These are phyloP conservation scores for Leishmania lainsoni DNA, from an alignment of 208 protist genomes.

Conservation along the genomic window DNA sequence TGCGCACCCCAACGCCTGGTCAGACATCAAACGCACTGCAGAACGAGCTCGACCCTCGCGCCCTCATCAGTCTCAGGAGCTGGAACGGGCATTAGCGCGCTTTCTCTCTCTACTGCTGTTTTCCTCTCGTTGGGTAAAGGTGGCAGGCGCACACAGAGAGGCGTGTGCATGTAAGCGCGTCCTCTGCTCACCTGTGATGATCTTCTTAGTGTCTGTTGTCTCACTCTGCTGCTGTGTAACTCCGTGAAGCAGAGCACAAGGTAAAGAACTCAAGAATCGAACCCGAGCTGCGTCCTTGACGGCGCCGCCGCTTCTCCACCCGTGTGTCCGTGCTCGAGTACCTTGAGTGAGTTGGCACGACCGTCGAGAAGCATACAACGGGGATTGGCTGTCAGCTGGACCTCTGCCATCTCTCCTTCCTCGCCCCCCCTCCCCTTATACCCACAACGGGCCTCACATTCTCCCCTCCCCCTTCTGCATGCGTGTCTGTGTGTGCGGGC, in stretches of 20 bases:
- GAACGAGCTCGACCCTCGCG: slow-evolving; percentile 76
- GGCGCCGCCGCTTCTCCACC: not conserved
- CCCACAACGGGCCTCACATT: not conserved
- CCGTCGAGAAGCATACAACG: not conserved
- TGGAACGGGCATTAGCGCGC: slow-evolving; percentile 66
- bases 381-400: not conserved
- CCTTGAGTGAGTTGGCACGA: not conserved
- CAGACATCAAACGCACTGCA: slow-evolving; percentile 78
- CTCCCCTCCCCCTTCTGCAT: no score
- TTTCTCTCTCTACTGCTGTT: not conserved
- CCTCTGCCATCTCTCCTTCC: not conserved
- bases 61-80: slow-evolving; percentile 65
- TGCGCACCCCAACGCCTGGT: slow-evolving; percentile 76
- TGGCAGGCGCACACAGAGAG: not conserved
- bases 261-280: not conserved
- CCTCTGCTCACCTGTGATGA: not conserved
- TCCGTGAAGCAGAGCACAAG: not conserved
- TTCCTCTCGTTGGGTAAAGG: not conserved
- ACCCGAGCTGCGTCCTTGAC: not conserved
- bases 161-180: not conserved
- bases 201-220: not conserved
- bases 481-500: not conserved
- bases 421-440: not conserved
- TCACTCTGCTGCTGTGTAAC: not conserved
- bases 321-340: not conserved